Evolutionary conservation across 805 yeast genomes (phyloP).

Genomic region (Zygosaccharomyces gambellarensis): DNA sequence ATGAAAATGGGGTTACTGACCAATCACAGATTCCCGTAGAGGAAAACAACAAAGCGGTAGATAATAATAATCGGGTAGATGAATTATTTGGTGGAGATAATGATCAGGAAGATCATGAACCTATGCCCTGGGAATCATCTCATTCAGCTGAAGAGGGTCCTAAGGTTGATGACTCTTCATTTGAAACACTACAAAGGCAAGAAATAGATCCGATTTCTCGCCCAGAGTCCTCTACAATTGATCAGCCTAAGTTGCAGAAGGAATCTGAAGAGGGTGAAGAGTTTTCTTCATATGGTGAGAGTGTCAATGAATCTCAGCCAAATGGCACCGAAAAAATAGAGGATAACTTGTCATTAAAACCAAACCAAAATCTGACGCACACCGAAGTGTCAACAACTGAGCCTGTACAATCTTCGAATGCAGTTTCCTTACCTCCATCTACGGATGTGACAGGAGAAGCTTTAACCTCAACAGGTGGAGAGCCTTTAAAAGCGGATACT

Average conservation of each 20-base stretch:
- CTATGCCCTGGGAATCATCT: conserved; percentile 19
- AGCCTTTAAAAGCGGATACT: background rate
- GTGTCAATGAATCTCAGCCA: no score
- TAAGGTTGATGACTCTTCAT: background rate
- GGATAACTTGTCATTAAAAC: no score
- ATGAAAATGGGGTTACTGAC: background rate
- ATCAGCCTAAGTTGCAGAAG: no score
- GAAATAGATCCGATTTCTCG: background rate
- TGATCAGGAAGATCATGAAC: conserved; percentile 6
- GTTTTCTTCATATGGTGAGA: no score
- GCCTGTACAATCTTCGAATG: no score
- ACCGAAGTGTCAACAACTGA: no score
- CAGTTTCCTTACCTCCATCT: background rate
- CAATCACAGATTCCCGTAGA: background rate
- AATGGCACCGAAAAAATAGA: no score
- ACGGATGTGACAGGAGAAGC: background rate
- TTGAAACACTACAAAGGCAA: background rate
- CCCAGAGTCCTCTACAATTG: no score
- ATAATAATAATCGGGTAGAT: background rate
- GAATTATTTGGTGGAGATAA: background rate
- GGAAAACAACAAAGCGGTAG: background rate
- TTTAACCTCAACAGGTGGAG: background rate
- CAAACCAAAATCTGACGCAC: no score
- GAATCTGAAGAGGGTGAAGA: no score
- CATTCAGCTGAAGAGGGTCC: background rate